Conservation (phyloP, 2,329 filamentous ascomycete species). For the Parascedosporium putredinis region DNA sequence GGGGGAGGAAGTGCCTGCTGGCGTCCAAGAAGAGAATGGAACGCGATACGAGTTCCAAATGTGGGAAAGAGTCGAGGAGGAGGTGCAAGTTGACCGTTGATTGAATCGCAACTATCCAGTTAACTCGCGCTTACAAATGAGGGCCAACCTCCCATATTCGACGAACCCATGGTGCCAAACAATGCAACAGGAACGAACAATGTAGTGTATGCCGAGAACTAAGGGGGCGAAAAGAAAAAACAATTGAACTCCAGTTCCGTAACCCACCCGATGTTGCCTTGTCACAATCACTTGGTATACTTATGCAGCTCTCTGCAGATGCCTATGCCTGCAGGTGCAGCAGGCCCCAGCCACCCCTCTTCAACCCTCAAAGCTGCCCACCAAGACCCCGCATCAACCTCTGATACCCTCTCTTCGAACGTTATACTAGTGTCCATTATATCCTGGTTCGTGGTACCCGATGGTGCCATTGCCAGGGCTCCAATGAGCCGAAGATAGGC, state of each 20-base stretch:
- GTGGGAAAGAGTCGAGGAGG: conserved; percentile 47
- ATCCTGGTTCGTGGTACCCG: too few relatives aligned
- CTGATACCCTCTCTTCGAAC: too few relatives aligned
- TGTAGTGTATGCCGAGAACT: neutral
- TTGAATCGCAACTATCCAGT: conserved; percentile 9
- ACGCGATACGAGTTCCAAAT: conserved; percentile 62
- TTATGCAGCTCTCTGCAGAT: conserved; percentile 1
- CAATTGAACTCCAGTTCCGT: conserved; percentile 1
- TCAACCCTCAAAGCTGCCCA: neutral
- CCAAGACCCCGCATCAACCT: too few relatives aligned
- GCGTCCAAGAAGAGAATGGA: conserved; percentile 50
- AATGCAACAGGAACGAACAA: neutral
- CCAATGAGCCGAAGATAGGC: neutral
- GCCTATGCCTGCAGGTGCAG: neutral
- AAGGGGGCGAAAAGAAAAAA: neutral
- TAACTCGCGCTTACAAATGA: neutral
- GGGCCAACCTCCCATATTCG: conserved; percentile 1
- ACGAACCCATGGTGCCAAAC: conserved; percentile 1
- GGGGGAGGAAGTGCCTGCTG: conserved; percentile 51
- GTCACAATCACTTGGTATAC: conserved; percentile 1
- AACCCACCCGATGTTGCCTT: conserved; percentile 3
- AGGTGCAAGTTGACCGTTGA: neutral
- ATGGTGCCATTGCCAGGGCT: neutral
- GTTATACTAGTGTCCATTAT: too few relatives aligned
- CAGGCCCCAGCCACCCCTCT: conserved; percentile 4